Conservation (phyloP, 306 rosid species). For the Fagus sylvatica region DNA sequence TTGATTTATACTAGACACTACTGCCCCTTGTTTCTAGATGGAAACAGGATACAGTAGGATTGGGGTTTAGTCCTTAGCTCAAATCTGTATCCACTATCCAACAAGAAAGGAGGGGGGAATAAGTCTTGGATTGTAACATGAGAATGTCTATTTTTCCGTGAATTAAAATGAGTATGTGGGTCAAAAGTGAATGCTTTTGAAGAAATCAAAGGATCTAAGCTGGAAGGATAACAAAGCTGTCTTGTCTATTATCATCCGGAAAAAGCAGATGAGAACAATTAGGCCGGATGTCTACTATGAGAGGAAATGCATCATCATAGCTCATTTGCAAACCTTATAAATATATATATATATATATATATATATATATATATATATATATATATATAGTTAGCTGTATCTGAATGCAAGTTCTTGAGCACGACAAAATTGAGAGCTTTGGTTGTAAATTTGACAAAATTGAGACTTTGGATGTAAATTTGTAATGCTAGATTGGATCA, state of each 20-base stretch:
- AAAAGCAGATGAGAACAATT: conserved; percentile 47
- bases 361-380: no score
- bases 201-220: conserved; percentile 37
- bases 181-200: conserved; percentile 41
- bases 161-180: conserved; percentile 21
- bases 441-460: no score
- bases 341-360: no score
- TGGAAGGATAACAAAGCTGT: conserved; percentile 40
- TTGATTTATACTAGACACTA: no score
- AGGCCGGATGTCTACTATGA: background rate
- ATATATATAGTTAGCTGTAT: no score
- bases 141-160: no score
- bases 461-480: no score
- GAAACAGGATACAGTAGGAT: background rate
- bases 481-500: no score
- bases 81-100: background rate
- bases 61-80: background rate
- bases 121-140: no score
- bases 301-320: conserved; percentile 13
- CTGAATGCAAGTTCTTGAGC: no score
- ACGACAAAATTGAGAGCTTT: no score
- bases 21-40: background rate
- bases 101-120: no score
- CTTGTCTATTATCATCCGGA: conserved; percentile 33
- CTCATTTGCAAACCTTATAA: background rate